phyloP scores from a whole-genome alignment of 2,329 filamentous ascomycete species.

The Huntiella moniliformis region DNA sequence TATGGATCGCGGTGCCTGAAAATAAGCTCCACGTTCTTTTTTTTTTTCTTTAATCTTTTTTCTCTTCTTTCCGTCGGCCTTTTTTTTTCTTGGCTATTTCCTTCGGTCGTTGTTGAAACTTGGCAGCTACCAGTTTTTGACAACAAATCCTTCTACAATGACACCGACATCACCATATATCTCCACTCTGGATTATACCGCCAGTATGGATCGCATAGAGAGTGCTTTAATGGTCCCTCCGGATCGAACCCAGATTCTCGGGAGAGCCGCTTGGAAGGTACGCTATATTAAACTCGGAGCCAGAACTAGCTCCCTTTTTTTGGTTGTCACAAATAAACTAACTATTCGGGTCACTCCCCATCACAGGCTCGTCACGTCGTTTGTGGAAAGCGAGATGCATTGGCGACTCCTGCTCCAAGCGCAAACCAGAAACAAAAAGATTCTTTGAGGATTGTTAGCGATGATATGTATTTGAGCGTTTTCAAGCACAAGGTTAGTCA shows the following conservation, averaged over 20 bases:
- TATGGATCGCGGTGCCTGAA: background rate
- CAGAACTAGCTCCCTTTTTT: no score
- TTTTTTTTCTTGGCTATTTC: background rate
- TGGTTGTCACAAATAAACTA: background rate
- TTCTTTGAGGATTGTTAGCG: constrained; percentile 14
- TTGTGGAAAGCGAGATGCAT: constrained; percentile 22
- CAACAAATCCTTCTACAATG: background rate
- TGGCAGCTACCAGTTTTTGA: no score
- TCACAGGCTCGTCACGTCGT: constrained; percentile 39
- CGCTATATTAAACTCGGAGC: background rate
- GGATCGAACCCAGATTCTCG: constrained; percentile 31
- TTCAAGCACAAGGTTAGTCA: constrained; percentile 36
- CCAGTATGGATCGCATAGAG: constrained; percentile 20
- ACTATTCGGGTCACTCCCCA: background rate
- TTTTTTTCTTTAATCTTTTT: background rate
- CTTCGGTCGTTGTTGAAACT: background rate
- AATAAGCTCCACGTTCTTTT: background rate
- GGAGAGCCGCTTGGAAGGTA: constrained; percentile 34
- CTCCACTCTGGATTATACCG: constrained; percentile 2
- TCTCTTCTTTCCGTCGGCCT: background rate
- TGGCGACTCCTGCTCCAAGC: constrained; percentile 3
- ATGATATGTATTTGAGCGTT: constrained; percentile 28
- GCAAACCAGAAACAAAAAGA: constrained; percentile 19
- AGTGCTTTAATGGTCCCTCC: constrained; percentile 31
- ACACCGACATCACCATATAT: background rate